phyloP scores from a whole-genome alignment of 805 yeast species.

The Maudiozyma bulderi region DNA sequence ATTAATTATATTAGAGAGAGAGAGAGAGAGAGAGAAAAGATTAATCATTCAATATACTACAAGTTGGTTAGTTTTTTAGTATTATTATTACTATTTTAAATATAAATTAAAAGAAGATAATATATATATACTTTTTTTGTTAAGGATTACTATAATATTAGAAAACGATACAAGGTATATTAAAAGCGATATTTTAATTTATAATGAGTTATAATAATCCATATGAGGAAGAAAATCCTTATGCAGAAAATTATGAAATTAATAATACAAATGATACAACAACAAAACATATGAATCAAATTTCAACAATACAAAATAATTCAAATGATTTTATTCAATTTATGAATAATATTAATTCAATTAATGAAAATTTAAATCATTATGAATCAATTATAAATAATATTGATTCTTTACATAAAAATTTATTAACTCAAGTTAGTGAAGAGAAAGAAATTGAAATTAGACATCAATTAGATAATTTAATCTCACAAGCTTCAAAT shows the following conservation, averaged over 20 bases:
- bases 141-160: no score
- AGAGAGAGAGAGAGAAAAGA: no score
- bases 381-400: slow-evolving; percentile 61
- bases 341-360: slow-evolving; percentile 57
- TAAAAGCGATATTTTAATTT: no score
- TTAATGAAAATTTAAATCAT: slow-evolving; percentile 60
- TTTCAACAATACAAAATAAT: neutral
- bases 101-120: no score
- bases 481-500: slow-evolving; percentile 68
- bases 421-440: slow-evolving; percentile 62
- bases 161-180: no score
- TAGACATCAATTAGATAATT: slow-evolving; percentile 66
- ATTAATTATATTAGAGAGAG: no score
- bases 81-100: no score
- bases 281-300: neutral
- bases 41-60: no score
- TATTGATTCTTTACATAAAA: slow-evolving; percentile 60
- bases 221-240: slow-evolving; percentile 19
- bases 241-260: slow-evolving; percentile 7
- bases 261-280: neutral
- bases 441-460: slow-evolving; percentile 58
- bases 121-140: no score
- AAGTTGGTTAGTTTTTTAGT: no score
- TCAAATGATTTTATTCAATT: slow-evolving; percentile 50
- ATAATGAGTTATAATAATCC: slow-evolving; percentile 28